Evolutionary conservation across 192 early-diverging fungal species (phyloP).

Genomic region (Rhizoclosmatium sp.): DNA sequence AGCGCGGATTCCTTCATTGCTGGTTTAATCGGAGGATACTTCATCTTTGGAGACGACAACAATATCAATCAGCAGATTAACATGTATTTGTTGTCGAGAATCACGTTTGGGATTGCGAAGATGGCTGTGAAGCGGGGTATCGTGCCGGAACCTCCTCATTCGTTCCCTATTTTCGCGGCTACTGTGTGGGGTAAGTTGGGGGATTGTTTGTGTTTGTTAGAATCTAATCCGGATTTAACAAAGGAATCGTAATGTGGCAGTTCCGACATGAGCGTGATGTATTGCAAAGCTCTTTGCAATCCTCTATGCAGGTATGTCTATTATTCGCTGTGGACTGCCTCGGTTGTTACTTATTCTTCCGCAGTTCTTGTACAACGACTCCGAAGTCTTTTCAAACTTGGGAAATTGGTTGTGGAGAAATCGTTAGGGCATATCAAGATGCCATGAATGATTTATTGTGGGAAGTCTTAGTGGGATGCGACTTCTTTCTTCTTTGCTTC

Average conservation of each 20-base stretch:
- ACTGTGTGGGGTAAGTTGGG: slow-evolving; percentile 79
- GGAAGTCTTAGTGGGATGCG: neutral
- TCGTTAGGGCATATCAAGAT: neutral
- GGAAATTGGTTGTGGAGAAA: slow-evolving; percentile 24
- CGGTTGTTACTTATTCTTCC: neutral
- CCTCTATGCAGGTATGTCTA: slow-evolving; percentile 79
- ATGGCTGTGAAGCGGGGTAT: slow-evolving; percentile 73
- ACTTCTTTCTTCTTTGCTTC: slow-evolving; percentile 38
- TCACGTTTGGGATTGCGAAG: slow-evolving; percentile 87
- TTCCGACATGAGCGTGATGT: slow-evolving; percentile 89
- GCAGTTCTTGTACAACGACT: slow-evolving; percentile 26
- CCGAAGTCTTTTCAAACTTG: slow-evolving; percentile 26
- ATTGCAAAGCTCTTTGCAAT: slow-evolving; percentile 89
- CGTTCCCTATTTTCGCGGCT: slow-evolving; percentile 93
- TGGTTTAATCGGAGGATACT: slow-evolving; percentile 88
- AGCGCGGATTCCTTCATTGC: slow-evolving; percentile 87
- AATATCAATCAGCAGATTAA: slow-evolving; percentile 97
- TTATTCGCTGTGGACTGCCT: neutral
- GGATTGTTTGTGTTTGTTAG: neutral
- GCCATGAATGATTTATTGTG: neutral
- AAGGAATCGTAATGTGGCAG: slow-evolving; percentile 88
- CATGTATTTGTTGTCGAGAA: slow-evolving; percentile 92
- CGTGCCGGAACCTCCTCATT: slow-evolving; percentile 77
- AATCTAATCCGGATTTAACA: neutral
- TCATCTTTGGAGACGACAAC: slow-evolving; percentile 95